Evolutionary conservation across 2,329 filamentous ascomycete species (phyloP), one percentile per base, ranked within the genome.

Genomic region (Xylariaceae sp.): DNA sequence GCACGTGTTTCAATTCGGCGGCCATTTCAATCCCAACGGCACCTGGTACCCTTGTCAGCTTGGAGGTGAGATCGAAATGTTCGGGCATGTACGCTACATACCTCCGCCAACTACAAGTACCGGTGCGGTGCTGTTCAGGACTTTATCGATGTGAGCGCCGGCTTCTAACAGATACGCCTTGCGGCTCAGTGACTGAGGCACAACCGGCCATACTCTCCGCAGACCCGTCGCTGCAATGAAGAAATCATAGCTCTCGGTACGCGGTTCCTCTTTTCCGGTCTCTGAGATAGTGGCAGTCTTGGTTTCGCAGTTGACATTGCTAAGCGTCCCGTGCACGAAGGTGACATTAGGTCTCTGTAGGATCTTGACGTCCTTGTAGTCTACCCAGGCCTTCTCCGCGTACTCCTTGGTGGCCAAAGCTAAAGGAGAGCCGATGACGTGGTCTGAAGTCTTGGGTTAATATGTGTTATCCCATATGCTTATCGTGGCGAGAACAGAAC

Each of bases 1-100:
- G 73, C 18, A 81, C 67, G 34, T 77, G 61, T 63, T 89, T 90
- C 40, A 90, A 68, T 65, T 93, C 87, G 2, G 84, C 80, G 0
- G 87, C 85, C 74, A 91, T 89, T 60, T 91, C 87, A 41, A 90
- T 81, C 8, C 87, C 87, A 1, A 90, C 87, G 6, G 87, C 87
- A 37, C 85, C 22, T 26, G 22, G 22, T 6, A 26, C 22, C 4
- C 9, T 32, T 9, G 37, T 19, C 32, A 34, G 32, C 9, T 9
- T 13, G 9, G 9, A 16, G 32, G 32, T 9, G 32, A 16, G 17
- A 34, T 12, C 9, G 17, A 9, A 34, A n/a, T n/a, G n/a, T n/a
- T n/a, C n/a, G n/a, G n/a, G n/a, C 11, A 26, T 26, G n/a, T 11
- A 31, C 32, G 11, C 53, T 54, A 53, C 42, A 74, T 74, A 26